Conservation (phyloP, 2,329 filamentous ascomycete species). For the Cylindrodendrum hubeiense region DNA sequence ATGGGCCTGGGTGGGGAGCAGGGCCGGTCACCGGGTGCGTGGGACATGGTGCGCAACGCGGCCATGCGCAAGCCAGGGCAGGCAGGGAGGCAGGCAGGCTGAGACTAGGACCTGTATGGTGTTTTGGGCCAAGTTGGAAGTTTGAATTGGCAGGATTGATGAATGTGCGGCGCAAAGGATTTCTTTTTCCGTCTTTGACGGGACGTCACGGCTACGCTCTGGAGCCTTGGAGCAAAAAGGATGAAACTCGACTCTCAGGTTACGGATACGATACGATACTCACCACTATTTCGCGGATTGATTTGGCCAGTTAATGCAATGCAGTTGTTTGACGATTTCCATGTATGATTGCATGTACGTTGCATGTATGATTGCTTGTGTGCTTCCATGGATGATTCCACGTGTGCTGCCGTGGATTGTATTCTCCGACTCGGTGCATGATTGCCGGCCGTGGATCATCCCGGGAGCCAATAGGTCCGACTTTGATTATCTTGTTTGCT, state of each 20-base stretch:
- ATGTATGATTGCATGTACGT: too few relatives aligned
- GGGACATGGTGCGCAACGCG: not conserved
- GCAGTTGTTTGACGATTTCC: not conserved
- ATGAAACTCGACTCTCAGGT: conserved; percentile 11
- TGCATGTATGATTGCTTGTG: too few relatives aligned
- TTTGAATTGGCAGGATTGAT: not conserved
- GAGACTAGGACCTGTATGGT: not conserved
- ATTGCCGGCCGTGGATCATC: not conserved
- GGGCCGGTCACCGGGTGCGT: not conserved
- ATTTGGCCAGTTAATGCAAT: not conserved
- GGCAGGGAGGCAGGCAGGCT: not conserved
- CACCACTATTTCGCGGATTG: not conserved
- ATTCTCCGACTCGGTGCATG: too few relatives aligned
- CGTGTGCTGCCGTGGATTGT: too few relatives aligned
- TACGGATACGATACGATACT: conserved; percentile 6
- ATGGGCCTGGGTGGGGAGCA: not conserved
- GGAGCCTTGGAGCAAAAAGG: conserved; percentile 9
- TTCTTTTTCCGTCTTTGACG: not conserved
- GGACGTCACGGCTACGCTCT: not conserved
- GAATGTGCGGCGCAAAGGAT: not conserved
- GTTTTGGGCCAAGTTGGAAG: not conserved
- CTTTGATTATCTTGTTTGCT: not conserved
- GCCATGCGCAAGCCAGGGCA: not conserved
- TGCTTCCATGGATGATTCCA: too few relatives aligned
- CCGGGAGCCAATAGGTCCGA: not conserved